Evolutionary conservation across 257 asterid genomes (phyloP).

Genomic region (Salvia splendens): DNA sequence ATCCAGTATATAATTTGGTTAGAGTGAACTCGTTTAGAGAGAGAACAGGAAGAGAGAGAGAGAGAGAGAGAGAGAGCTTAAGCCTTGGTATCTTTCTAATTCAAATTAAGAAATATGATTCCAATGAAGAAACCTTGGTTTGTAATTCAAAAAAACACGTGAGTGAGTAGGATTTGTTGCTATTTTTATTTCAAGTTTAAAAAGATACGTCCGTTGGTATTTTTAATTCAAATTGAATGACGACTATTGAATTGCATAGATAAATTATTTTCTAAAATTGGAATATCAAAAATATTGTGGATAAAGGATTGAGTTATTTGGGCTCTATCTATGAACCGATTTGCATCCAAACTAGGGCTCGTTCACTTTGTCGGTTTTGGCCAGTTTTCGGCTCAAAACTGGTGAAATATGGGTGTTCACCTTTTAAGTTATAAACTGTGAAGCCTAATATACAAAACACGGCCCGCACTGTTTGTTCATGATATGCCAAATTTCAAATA

Average conservation of each 20-base stretch:
- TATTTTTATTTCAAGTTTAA: constrained; percentile 2
- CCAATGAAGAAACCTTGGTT: background rate
- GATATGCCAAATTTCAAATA: too few species aligned
- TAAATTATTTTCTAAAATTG: too few species aligned
- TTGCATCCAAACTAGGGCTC: too few species aligned
- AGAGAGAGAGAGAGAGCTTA: background rate
- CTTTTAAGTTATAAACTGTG: too few species aligned
- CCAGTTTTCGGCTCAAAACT: too few species aligned
- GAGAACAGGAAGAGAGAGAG: constrained; percentile 11
- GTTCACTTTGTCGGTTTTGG: too few species aligned
- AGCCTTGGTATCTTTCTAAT: background rate
- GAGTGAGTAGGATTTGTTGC: constrained; percentile 1
- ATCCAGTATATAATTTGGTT: background rate
- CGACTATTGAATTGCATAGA: background rate
- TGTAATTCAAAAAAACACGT: background rate
- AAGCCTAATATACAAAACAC: too few species aligned
- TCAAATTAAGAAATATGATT: background rate
- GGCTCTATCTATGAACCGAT: too few species aligned
- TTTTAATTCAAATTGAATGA: background rate
- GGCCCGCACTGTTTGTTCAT: too few species aligned
- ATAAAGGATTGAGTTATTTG: too few species aligned
- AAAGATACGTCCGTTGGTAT: background rate
- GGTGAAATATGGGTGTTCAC: too few species aligned
- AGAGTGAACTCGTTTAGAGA: background rate
- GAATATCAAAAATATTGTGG: too few species aligned